Base-by-base conservation (phyloP, 768 basidiomycete species). In the Boletus rubroflammeus region DNA sequence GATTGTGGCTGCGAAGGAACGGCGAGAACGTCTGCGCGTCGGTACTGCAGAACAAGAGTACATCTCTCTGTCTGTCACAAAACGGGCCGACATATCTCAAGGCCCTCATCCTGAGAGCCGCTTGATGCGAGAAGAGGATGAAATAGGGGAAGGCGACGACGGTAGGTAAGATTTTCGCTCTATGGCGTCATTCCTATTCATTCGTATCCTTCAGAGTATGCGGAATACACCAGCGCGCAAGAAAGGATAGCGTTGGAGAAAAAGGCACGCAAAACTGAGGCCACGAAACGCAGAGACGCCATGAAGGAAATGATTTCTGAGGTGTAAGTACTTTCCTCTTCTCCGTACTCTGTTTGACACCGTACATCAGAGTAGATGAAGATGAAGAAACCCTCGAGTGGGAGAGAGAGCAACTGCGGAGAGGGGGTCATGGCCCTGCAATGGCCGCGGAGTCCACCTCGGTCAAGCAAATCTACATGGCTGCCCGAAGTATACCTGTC, bases 91-190 rank as follows among this genome's bases (percentile, higher is more conserved):
- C 34, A 70, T 73, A 34, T 68, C 78, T 9, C 76, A 81, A 59
- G 90, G 90, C 0, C 91, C 91, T 7, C 90, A 93, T 75, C 92
- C 91, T 7, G 87, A 86, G 60, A 92, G 90, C 66, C 81, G 92
- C 9, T 72, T 94, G 26, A 66, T 89, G 71, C 76, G 92, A 46
- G 92, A 94, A 69, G 92, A 94, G 38, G 92, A 94, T 67, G 90
- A 94, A 58, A 67, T 90, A 2, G 92, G 92, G 11, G 90, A 93
- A 65, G 90, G 85, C 3, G 92, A 93, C 36, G 92, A 94, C 58
- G 92, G 92, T 91, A 61, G 39, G 80, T 67, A 19, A 47, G 45
- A 53, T 21, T 48, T 50, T 15, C n/a, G 2, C 11, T 23, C 26
- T 19, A 32, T 29, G 19, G 4, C 5, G 34, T 34, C 48, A 56